These are phyloP conservation scores for Pseudogymnoascus verrucosus DNA, from an alignment of 2,329 filamentous ascomycete species.

Conservation along the genomic window DNA sequence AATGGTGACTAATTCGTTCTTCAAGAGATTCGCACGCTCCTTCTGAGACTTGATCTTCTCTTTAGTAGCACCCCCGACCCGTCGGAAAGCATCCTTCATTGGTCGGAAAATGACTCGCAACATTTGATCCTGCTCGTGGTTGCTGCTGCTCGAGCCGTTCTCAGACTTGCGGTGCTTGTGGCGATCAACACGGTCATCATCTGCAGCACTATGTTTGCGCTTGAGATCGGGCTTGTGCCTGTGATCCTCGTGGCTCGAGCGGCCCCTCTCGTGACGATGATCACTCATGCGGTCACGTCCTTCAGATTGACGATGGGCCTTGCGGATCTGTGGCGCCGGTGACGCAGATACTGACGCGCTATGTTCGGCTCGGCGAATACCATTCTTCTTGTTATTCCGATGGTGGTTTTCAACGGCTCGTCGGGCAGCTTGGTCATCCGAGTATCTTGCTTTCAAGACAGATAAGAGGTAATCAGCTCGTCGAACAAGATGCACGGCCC, in stretches of 20 bases:
- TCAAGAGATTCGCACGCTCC: slow-evolving; percentile 53
- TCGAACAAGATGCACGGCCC: slow-evolving; percentile 93
- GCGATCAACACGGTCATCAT: slow-evolving; percentile 43
- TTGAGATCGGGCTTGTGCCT: slow-evolving; percentile 40
- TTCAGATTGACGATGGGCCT: slow-evolving; percentile 31
- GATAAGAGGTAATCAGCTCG: slow-evolving; percentile 91
- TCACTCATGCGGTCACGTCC: slow-evolving; percentile 42
- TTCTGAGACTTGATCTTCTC: slow-evolving; percentile 56
- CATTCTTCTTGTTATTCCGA: slow-evolving; percentile 82
- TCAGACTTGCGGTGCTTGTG: slow-evolving; percentile 47
- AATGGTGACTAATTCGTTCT: slow-evolving; percentile 51
- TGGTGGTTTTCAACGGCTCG: slow-evolving; percentile 86
- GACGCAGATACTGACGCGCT: slow-evolving; percentile 60
- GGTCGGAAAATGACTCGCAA: slow-evolving; percentile 44
- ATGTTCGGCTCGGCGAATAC: slow-evolving; percentile 52
- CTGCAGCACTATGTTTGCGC: slow-evolving; percentile 50
- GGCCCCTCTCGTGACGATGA: slow-evolving; percentile 26
- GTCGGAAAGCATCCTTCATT: slow-evolving; percentile 51
- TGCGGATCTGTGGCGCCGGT: slow-evolving; percentile 51
- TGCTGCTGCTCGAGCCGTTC: slow-evolving; percentile 29
- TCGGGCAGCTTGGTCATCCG: slow-evolving; percentile 65
- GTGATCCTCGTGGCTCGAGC: slow-evolving; percentile 17
- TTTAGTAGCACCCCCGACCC: slow-evolving; percentile 52
- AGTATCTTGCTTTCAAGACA: slow-evolving; percentile 82
- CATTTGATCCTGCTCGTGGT: slow-evolving; percentile 30